A percentile compares a stretch with the other conserved stretches of the same genome.
Conservation (phyloP, 352 stramenopile genomes). For the Globisporangium parvum region DNA sequence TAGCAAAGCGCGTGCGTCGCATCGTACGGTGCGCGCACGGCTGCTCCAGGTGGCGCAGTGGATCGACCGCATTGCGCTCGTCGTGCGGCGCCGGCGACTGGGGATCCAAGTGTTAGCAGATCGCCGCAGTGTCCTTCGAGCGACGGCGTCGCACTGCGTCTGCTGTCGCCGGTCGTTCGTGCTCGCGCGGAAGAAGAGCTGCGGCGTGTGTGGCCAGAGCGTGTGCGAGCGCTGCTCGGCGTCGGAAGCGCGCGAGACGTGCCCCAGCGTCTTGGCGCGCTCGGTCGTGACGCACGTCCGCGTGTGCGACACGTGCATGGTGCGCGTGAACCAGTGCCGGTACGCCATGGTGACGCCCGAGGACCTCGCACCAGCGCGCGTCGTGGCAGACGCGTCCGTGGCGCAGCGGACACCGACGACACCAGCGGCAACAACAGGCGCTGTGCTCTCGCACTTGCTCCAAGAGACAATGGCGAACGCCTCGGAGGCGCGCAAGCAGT, state of each 20-base stretch:
- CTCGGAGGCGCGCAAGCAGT: constrained; percentile 14
- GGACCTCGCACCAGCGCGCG: constrained; percentile 3
- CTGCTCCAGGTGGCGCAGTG: constrained; percentile 16
- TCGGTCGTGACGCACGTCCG: constrained; percentile 18
- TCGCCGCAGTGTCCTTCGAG: constrained; percentile 16
- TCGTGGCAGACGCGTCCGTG: constrained; percentile 7
- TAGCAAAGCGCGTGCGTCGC: constrained; percentile 1
- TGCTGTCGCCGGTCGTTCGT: constrained; percentile 36
- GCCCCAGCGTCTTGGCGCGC: background rate
- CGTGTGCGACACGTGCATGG: constrained; percentile 20
- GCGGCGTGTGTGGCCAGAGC: constrained; percentile 21
- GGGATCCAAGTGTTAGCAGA: constrained; percentile 47
- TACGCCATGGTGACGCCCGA: constrained; percentile 14
- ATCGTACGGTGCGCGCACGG: constrained; percentile 13
- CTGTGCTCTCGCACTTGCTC: constrained; percentile 17
- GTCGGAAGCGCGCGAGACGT: constrained; percentile 21
- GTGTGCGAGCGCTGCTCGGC: constrained; percentile 30
- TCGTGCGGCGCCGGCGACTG: constrained; percentile 38
- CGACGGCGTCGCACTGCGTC: constrained; percentile 25
- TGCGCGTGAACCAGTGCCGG: constrained; percentile 22
- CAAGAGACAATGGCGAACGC: constrained; percentile 19
- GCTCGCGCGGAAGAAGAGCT: constrained; percentile 14
- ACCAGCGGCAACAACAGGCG: too few relatives aligned
- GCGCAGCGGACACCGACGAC: too few relatives aligned
- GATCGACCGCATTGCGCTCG: constrained; percentile 23